Percentiles rank a stretch among this genome's conserved stretches.
These are phyloP conservation scores for Ophiostoma sp. DNA, from an alignment of 2,329 filamentous ascomycete species.

Conservation along the genomic window DNA sequence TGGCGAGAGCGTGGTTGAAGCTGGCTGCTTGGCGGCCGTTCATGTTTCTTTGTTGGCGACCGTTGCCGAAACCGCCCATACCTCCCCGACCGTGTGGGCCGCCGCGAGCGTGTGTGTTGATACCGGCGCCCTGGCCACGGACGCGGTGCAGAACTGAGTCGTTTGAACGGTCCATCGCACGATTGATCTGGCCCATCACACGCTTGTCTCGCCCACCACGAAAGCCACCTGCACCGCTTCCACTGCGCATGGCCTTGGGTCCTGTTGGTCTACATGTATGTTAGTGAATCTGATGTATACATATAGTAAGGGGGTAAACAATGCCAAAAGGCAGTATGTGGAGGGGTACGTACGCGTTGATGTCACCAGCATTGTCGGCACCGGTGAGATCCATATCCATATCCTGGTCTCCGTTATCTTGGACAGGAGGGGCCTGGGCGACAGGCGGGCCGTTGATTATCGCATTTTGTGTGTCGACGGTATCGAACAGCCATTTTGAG, in stretches of 20 bases:
- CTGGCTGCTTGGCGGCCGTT: conserved; percentile 52
- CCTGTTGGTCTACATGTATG: conserved; percentile 73
- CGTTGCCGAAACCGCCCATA: conserved; percentile 37
- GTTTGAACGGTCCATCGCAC: conserved; percentile 73
- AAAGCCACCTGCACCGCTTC: conserved; percentile 57
- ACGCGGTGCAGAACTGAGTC: conserved; percentile 81
- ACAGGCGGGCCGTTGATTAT: conserved; percentile 55
- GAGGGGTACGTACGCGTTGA: conserved; percentile 56
- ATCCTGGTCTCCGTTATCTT: conserved; percentile 54
- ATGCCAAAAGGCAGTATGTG: background rate
- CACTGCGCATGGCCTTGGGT: conserved; percentile 90
- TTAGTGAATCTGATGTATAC: background rate
- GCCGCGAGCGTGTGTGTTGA: conserved; percentile 74
- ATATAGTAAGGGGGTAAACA: background rate
- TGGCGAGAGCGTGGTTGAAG: conserved; percentile 53
- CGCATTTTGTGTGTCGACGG: conserved; percentile 68
- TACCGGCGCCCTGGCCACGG: conserved; percentile 70
- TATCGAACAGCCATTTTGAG: conserved; percentile 88
- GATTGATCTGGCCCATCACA: conserved; percentile 81
- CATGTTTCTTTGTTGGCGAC: conserved; percentile 41
- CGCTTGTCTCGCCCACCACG: conserved; percentile 70
- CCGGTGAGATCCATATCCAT: conserved; percentile 68
- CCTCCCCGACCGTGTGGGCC: conserved; percentile 66
- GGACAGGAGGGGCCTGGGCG: conserved; percentile 15
- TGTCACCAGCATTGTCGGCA: conserved; percentile 44